Base-by-base conservation (phyloP, 2,329 filamentous ascomycete species). In the Sclerotinia nivalis region DNA sequence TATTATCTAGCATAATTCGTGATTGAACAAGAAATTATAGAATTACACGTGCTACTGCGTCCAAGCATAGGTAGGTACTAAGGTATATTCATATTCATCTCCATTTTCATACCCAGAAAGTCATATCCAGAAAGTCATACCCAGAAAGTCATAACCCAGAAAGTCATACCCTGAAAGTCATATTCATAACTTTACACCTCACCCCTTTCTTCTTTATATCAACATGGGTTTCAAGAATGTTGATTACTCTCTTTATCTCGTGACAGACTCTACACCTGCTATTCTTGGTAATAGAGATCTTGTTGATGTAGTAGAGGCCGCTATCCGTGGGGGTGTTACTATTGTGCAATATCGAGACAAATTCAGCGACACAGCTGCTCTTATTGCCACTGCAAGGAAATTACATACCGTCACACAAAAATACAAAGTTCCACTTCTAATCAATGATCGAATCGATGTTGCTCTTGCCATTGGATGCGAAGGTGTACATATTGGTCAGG, bases 301-400 rank as follows among this genome's bases (percentile, higher is more conserved):
- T 50, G 86, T 87, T 71, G 75, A 86, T 13, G 89, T 97, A 0
- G 93, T 97, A 68, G 88, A 91, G 76, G 85, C 87, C 59, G 91
- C 93, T 28, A 80, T 97, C 65, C 83, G 87, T 78, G 93, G 93
- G 79, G 93, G 93, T 83, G 92, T 91, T 56, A 95, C 91, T 2
- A 83, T 96, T 59, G 91, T 98, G 49, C 95, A 98, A 82, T 94
- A 95, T 78, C 88, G 95, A 79, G 93, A 97, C 83, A 97, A 98
- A 83, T 88, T 84, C 55, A 90, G 88, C 77, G 90, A 94, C 75
- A 96, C 91, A 1, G 88, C 85, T 28, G 84, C 83, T 15, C 86
- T 96, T 72, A 86, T 97, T 61, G 82, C 85, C n/a, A 91, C 86
- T 55, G 94, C 90, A 22, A 86, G 85, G 75, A 85, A 83, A 74